Evolutionary conservation across 768 basidiomycete species (phyloP).

Genomic region (Tulasnella sp.): DNA sequence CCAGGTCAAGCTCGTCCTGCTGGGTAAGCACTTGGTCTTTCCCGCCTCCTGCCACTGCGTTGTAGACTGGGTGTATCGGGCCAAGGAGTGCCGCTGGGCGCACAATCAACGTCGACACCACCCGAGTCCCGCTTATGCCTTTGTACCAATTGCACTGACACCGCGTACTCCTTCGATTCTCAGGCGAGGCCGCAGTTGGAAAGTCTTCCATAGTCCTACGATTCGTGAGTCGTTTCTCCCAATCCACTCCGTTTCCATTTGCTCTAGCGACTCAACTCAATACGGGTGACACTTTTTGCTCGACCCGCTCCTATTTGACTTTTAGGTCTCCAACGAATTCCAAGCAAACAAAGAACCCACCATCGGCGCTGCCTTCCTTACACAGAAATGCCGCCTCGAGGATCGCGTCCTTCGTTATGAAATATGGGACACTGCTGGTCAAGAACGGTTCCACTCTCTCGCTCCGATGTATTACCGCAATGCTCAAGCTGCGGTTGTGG

Average conservation of each 20-base stretch:
- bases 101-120: not conserved
- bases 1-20: constrained; percentile 94
- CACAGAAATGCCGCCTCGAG: constrained; percentile 91
- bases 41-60: not conserved
- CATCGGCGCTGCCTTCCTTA: constrained; percentile 92
- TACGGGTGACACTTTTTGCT: not conserved
- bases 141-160: not conserved
- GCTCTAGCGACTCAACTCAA: constrained; percentile 4
- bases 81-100: not conserved
- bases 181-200: constrained; percentile 97
- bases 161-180: constrained; percentile 6
- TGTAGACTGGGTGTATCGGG: not conserved
- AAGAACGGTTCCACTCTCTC: constrained; percentile 96
- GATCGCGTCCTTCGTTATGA: constrained; percentile 90
- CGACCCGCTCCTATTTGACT: not conserved
- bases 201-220: constrained; percentile 98
- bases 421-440: constrained; percentile 95
- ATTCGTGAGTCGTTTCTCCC: constrained; percentile 55
- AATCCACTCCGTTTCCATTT: constrained; percentile 13
- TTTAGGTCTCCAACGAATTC: constrained; percentile 90
- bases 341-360: constrained; percentile 99
- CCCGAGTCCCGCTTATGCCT: not conserved
- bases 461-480: constrained; percentile 99
- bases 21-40: constrained; percentile 50
- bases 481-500: constrained; percentile 94